phyloP scores from a whole-genome alignment of 2,329 filamentous ascomycete species.

The Capronia americana region DNA sequence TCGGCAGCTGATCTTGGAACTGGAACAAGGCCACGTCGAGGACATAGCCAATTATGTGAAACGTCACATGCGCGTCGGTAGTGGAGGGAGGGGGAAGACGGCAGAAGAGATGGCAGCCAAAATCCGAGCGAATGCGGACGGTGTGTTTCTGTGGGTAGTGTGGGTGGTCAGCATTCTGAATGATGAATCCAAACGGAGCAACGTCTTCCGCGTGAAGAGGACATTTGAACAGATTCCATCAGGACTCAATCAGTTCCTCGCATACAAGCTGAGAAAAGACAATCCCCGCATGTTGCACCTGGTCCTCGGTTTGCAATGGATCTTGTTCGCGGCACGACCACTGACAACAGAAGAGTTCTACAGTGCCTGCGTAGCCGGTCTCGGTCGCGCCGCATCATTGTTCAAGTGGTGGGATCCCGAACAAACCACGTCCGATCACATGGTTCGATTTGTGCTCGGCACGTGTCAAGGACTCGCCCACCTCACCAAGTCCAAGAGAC shows the following conservation, averaged over 20 bases:
- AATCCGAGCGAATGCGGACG: constrained; percentile 48
- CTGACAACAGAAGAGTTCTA: constrained; percentile 52
- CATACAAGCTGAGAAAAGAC: constrained; percentile 59
- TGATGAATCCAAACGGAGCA: constrained; percentile 46
- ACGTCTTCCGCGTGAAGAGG: constrained; percentile 42
- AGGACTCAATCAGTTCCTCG: constrained; percentile 58
- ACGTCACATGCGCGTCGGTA: constrained; percentile 36
- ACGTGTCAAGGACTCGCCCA: constrained; percentile 59
- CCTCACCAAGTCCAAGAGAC: constrained; percentile 33
- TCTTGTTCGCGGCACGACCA: constrained; percentile 43
- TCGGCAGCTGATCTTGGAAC: background rate
- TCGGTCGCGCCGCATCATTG: constrained; percentile 34
- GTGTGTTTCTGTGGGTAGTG: constrained; percentile 57
- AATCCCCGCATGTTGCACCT: constrained; percentile 49
- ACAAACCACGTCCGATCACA: constrained; percentile 28
- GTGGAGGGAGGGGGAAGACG: constrained; percentile 32
- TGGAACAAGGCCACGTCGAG: background rate
- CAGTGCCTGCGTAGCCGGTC: constrained; percentile 48
- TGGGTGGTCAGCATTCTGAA: constrained; percentile 56
- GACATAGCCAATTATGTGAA: background rate
- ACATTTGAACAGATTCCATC: constrained; percentile 50
- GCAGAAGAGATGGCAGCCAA: constrained; percentile 41
- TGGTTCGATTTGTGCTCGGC: constrained; percentile 47
- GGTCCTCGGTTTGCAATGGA: constrained; percentile 42
- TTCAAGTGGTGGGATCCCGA: constrained; percentile 39